Evolutionary conservation across 108 stramenopile genomes (phyloP), one percentile per base, ranked within the genome.

Genomic region (Fistulifera solaris): DNA sequence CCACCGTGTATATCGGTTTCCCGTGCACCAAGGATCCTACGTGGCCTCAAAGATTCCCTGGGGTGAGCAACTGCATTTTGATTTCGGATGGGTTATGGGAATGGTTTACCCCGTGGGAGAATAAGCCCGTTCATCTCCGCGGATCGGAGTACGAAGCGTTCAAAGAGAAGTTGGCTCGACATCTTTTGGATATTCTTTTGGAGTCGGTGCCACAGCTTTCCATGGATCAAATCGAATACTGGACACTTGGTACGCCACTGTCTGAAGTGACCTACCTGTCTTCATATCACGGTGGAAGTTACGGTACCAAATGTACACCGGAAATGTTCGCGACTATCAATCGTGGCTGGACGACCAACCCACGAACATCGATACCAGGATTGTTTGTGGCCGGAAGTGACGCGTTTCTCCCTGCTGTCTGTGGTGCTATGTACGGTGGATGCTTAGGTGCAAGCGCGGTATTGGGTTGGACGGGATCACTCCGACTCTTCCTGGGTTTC

Each of bases 1-100:
- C 80, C 0, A 81, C 80, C 0, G 75, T 76, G n/a, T 81, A 80
- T 48, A 75, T 81, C 54, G 80, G 80, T 12, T 81, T 81, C 48
- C 80, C 80, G 0, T 75, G 72, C 26, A 73, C 72, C 1, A 73
- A 73, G 47, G 72, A 73, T 50, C 63, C 71, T 0, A 70, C 58
- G 2, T 77, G 76, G 76, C 31, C 61, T 18, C 51, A 56, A 19
- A 63, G 76, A 42, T 68, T 66, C 31, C 76, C 76, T 1, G 65
- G 65, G 2, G 52, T 77, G 12, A 63, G 62, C 59, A 77, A 77
- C 46, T 67, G 62, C 48, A 71, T 77, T 23, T 44, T 77, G 11
- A 77, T 77, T 54, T 66, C 64, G 5, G 76, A 78, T 59, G 76
- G 72, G 5, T 27, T 71, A 17, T 78, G 47, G 45, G 67, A 72